Percentiles rank a stretch among this genome's conserved stretches.
phyloP scores from a whole-genome alignment of 1,284 basidiomycete species.

The Papiliotrema terrestris region DNA sequence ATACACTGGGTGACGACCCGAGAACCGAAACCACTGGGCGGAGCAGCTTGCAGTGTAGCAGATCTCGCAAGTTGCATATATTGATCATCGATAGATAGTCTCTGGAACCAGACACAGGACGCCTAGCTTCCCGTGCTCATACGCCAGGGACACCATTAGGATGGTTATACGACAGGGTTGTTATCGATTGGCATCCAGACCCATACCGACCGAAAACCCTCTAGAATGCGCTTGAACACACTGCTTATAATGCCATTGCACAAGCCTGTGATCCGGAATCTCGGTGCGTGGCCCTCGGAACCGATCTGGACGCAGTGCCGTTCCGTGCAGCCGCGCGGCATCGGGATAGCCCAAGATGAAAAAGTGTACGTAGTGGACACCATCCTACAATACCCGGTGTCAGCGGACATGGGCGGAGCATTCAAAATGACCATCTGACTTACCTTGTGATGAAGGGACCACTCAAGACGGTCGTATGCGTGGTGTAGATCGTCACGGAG shows the following conservation, averaged over 20 bases:
- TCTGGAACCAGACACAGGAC: too few species aligned
- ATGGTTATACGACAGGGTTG: too few species aligned
- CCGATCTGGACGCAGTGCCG: neutral
- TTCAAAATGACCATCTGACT: neutral
- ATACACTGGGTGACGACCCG: too few species aligned
- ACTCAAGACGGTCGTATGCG: conserved; percentile 7
- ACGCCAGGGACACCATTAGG: too few species aligned
- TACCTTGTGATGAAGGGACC: conserved; percentile 10
- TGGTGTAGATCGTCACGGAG: conserved; percentile 13
- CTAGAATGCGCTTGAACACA: conserved; percentile 11
- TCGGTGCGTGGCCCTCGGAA: neutral
- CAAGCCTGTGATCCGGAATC: conserved; percentile 4
- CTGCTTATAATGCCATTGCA: conserved; percentile 13
- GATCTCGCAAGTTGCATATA: too few species aligned
- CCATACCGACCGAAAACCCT: conserved; percentile 7
- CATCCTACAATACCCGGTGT: neutral
- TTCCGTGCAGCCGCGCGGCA: neutral
- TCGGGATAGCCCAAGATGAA: neutral
- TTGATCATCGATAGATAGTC: too few species aligned
- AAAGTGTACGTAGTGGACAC: neutral
- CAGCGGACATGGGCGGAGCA: neutral
- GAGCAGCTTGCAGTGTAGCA: too few species aligned
- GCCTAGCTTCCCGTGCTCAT: too few species aligned
- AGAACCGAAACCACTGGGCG: too few species aligned
- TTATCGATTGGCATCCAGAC: too few species aligned